These are phyloP conservation scores for Tagetes patula DNA, from an alignment of 129 eudicot species.

Conservation along the genomic window DNA sequence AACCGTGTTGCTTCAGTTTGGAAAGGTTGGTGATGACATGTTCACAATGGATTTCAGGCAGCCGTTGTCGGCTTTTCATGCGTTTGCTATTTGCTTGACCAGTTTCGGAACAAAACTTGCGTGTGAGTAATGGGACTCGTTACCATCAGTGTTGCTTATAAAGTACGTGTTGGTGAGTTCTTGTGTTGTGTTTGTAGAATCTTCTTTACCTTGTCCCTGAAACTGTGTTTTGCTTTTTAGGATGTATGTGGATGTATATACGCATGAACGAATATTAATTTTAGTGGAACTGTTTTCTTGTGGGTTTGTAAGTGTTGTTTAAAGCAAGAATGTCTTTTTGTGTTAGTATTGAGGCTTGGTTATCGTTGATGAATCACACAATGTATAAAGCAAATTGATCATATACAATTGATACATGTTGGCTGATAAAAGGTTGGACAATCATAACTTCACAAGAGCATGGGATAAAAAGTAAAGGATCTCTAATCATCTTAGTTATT, in stretches of 20 bases:
- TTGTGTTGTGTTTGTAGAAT: conserved; percentile 1
- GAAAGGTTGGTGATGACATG: conserved; percentile 80
- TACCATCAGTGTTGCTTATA: neutral
- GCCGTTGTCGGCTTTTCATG: conserved; percentile 92
- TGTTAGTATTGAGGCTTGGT: neutral
- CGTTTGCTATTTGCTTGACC: conserved; percentile 89
- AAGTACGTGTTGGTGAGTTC: neutral
- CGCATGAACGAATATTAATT: conserved; percentile 18
- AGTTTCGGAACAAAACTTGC: conserved; percentile 97
- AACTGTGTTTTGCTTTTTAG: conserved; percentile 23
- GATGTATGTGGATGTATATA: conserved; percentile 32
- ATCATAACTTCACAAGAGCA: too few species aligned
- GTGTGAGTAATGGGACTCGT: conserved; percentile 49
- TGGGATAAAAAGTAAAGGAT: too few species aligned
- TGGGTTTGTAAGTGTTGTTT: conserved; percentile 16
- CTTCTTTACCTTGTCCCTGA: neutral
- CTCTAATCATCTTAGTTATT: too few species aligned
- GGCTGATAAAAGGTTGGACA: too few species aligned
- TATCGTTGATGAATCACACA: too few species aligned
- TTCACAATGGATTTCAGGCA: conserved; percentile 94
- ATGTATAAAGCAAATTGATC: too few species aligned
- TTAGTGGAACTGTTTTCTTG: conserved; percentile 13
- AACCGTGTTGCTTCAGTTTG: conserved; percentile 88
- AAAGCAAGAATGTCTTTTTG: neutral
- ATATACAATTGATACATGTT: too few species aligned